Conservation (phyloP, 257 asterid species). For the Mitragyna speciosa region DNA sequence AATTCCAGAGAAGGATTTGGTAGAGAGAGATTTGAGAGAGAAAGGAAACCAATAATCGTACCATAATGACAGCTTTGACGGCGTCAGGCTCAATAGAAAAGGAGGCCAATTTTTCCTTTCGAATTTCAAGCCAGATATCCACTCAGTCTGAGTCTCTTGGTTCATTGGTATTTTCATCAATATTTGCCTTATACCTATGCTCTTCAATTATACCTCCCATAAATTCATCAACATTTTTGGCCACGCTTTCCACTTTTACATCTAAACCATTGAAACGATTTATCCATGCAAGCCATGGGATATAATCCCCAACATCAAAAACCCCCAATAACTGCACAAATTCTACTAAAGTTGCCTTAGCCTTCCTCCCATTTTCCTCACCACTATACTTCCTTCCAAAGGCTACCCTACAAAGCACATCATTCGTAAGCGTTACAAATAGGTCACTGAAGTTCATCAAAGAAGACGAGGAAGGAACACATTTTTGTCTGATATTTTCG, state of each 20-base stretch:
- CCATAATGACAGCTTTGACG: slow-evolving; percentile 48
- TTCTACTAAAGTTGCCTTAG: slow-evolving; percentile 34
- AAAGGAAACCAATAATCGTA: slow-evolving; percentile 14
- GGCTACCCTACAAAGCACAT: slow-evolving; percentile 26
- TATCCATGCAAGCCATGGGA: slow-evolving; percentile 47
- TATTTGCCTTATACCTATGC: slow-evolving; percentile 6
- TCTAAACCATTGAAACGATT: slow-evolving; percentile 33
- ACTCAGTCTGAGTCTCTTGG: slow-evolving; percentile 29
- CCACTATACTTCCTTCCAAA: slow-evolving; percentile 10
- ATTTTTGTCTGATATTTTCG: slow-evolving; percentile 20
- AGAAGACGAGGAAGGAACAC: no score
- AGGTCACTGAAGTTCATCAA: no score
- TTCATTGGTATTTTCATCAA: background rate
- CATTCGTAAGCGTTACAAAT: no score
- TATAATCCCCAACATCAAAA: slow-evolving; percentile 26
- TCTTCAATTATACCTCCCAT: slow-evolving; percentile 34
- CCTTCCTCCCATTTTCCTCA: slow-evolving; percentile 34
- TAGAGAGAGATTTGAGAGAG: no score
- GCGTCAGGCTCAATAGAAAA: slow-evolving; percentile 22
- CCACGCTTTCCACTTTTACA: slow-evolving; percentile 29
- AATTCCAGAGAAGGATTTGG: no score
- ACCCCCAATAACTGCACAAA: slow-evolving; percentile 29
- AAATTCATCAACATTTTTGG: slow-evolving; percentile 35
- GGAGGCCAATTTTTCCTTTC: slow-evolving; percentile 11
- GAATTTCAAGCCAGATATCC: slow-evolving; percentile 44